These are phyloP conservation scores for Umbelopsis isabellina DNA, from an alignment of 192 early-diverging fungal genomes.

Conservation along the genomic window DNA sequence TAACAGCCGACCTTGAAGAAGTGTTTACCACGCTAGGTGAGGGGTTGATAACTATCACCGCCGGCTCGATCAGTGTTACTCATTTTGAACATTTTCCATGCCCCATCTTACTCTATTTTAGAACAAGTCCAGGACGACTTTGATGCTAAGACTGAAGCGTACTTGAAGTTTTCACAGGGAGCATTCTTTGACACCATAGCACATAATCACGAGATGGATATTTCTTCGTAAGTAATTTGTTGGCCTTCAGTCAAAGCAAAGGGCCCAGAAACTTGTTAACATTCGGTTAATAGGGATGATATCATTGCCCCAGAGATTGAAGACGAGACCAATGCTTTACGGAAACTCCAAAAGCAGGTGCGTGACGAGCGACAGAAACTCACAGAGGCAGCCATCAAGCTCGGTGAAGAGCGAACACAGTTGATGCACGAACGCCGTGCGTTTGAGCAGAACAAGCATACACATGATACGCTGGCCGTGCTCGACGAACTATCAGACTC, in stretches of 20 bases:
- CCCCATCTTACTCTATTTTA: not conserved
- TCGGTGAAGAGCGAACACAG: conserved; percentile 67
- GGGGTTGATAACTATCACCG: not conserved
- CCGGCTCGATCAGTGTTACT: not conserved
- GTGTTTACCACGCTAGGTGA: conserved; percentile 37
- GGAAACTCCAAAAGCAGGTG: conserved; percentile 55
- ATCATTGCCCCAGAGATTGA: conserved; percentile 38
- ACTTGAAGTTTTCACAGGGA: conserved; percentile 34
- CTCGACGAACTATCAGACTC: conserved; percentile 8
- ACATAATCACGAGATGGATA: conserved; percentile 32
- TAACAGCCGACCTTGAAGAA: conserved; percentile 35
- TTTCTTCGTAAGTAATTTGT: conserved; percentile 28
- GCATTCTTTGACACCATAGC: conserved; percentile 51
- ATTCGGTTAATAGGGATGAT: conserved; percentile 20
- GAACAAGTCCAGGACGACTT: conserved; percentile 22
- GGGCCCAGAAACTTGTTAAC: not conserved
- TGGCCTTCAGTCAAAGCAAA: not conserved
- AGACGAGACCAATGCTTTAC: conserved; percentile 46
- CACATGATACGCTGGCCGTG: conserved; percentile 6
- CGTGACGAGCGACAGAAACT: conserved; percentile 67
- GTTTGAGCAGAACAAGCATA: conserved; percentile 32
- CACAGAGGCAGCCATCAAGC: conserved; percentile 69
- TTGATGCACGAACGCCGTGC: conserved; percentile 39
- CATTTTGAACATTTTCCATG: not conserved
- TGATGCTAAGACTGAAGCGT: conserved; percentile 27